These are phyloP conservation scores for Omphalea diandra DNA, from an alignment of 441 rosid species.

Conservation along the genomic window DNA sequence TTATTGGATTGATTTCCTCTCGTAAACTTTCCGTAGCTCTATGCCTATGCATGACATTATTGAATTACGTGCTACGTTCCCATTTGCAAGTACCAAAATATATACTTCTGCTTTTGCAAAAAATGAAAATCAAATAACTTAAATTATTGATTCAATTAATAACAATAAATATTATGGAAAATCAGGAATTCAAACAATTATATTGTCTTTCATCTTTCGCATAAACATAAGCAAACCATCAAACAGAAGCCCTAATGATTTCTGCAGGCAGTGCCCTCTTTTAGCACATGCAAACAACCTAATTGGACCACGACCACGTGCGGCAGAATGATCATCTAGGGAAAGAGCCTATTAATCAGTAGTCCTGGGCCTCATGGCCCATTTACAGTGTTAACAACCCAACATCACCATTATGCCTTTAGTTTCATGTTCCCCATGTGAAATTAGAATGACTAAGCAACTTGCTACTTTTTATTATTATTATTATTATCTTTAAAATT, in stretches of 20 bases:
- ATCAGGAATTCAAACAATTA: no score
- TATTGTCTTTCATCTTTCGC: no score
- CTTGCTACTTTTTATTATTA: background rate
- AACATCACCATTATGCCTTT: background rate
- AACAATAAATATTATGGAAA: no score
- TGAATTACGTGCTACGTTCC: constrained; percentile 10
- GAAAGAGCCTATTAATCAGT: constrained; percentile 13
- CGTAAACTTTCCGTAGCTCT: background rate
- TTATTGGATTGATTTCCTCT: no score
- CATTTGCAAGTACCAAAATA: constrained; percentile 1
- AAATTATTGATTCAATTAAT: no score
- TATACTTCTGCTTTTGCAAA: no score
- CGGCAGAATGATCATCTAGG: background rate
- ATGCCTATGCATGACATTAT: background rate
- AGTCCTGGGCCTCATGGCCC: constrained; percentile 16
- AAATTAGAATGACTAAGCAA: background rate
- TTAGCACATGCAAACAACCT: constrained; percentile 22
- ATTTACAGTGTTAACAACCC: background rate
- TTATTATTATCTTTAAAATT: background rate
- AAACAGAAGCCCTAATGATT: constrained; percentile 5
- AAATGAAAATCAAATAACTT: no score
- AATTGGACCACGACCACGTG: constrained; percentile 22
- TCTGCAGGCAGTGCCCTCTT: background rate
- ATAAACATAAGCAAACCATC: background rate
- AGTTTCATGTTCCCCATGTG: constrained; percentile 27